Conservation (phyloP, 2,329 filamentous ascomycete genomes). For the Exophiala sideris region DNA sequence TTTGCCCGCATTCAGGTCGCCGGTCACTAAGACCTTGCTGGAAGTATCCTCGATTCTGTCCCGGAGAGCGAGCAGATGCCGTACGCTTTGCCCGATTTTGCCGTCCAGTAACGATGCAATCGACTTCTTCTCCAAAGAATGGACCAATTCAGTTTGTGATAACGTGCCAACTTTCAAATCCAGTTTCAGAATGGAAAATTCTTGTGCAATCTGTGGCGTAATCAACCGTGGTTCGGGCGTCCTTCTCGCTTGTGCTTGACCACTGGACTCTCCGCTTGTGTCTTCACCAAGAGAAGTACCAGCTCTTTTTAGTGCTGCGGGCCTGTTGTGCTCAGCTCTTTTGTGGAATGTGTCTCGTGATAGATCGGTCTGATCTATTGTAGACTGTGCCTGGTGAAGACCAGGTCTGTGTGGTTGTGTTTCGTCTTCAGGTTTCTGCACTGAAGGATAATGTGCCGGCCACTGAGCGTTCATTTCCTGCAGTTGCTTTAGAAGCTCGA, state of each 20-base stretch:
- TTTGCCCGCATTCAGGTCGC: conserved; percentile 94
- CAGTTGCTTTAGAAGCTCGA: conserved; percentile 77
- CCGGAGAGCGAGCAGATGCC: conserved; percentile 78
- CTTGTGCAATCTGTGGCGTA: conserved; percentile 86
- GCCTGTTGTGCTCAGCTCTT: conserved; percentile 35
- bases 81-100: conserved; percentile 90
- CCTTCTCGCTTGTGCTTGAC: conserved; percentile 60
- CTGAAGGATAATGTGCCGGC: conserved; percentile 92
- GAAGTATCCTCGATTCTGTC: conserved; percentile 96
- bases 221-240: conserved; percentile 75
- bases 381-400: conserved; percentile 37
- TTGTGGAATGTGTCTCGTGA: conserved; percentile 31
- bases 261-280: conserved; percentile 66
- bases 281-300: conserved; percentile 65
- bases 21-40: conserved; percentile 93
- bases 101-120: conserved; percentile 88
- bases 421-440: conserved; percentile 58
- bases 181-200: conserved; percentile 92
- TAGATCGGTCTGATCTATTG: conserved; percentile 30
- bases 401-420: conserved; percentile 34
- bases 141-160: conserved; percentile 85
- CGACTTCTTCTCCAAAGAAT: conserved; percentile 88
- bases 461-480: conserved; percentile 87
- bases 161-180: conserved; percentile 86
- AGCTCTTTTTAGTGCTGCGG: conserved; percentile 62